phyloP scores from a whole-genome alignment of 805 yeast genomes.

The Isabelozyma rhagii region DNA sequence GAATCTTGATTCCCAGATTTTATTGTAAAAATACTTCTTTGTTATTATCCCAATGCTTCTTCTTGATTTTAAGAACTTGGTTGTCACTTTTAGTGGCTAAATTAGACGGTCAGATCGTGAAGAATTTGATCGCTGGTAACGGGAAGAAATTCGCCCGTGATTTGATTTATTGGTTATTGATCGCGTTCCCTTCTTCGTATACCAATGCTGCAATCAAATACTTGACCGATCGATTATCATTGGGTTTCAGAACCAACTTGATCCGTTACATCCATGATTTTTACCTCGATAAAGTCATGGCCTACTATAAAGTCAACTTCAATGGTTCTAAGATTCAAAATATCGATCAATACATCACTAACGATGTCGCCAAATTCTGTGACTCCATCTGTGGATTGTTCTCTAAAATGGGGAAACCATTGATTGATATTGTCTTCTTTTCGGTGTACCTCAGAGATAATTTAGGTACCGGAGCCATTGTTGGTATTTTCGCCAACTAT shows the following conservation, averaged over 20 bases:
- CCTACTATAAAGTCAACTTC: constrained; percentile 76
- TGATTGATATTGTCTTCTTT: constrained; percentile 80
- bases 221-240: constrained; percentile 69
- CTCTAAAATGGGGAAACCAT: constrained; percentile 88
- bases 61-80: constrained; percentile 81
- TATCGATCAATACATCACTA: constrained; percentile 83
- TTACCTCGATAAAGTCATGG: constrained; percentile 76
- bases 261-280: constrained; percentile 87
- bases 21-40: constrained; percentile 65
- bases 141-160: constrained; percentile 74
- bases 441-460: constrained; percentile 79
- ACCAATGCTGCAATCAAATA: constrained; percentile 87
- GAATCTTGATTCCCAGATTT: constrained; percentile 74
- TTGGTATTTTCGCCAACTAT: constrained; percentile 79
- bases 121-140: constrained; percentile 79
- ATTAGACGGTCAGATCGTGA: constrained; percentile 88
- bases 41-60: constrained; percentile 66
- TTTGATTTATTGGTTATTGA: constrained; percentile 78
- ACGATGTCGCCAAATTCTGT: constrained; percentile 78
- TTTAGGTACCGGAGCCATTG: constrained; percentile 81
- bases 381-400: constrained; percentile 79
- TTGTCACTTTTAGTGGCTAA: constrained; percentile 80
- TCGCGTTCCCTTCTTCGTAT: constrained; percentile 91
- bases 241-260: constrained; percentile 80
- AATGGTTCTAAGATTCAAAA: constrained; percentile 53